Evolutionary conservation across 1,284 basidiomycete species (phyloP), one percentile per base, ranked within the genome.

Genomic region (Cryptococcus sp.): DNA sequence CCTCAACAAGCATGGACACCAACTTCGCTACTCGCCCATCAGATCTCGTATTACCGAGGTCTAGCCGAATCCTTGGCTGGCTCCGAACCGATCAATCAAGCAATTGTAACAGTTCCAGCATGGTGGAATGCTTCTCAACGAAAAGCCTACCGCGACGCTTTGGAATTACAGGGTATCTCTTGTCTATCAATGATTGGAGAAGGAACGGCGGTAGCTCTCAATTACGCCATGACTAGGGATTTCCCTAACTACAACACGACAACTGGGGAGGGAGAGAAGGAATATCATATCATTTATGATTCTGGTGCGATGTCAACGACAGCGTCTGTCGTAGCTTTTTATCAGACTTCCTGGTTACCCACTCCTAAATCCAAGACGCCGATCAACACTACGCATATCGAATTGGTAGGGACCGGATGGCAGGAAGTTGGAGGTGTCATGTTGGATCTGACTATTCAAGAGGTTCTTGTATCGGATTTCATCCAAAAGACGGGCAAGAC

Each of bases 11-110:
- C 55, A 40, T 92, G 86, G 87, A 80, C 81, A 19, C 84, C 87
- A 18, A 92, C 98, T 67, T 94, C 97, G 72, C 83, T 98, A 42
- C 81, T 97, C 37, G 96, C 86, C 4, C 94, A 97, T 86, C 88
- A 98, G 75, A 81, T 98, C 54, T 81, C 86, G 7, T 96, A 98
- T 75, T 83, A 92, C 65, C 88, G 87, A 59, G 82, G 86, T 47
- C 82, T 98, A 21, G 94, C 93, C 1, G 89, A 96, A 71, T 78
- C 79, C 43, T 77, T 85, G 19, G 84, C 86, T 0, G 83, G 72
- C 10, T 56, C 64, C 2, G 91, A 93, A 74, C 80, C 81, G 52
- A 85, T 94, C 40, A 78, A 78, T 37, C 89, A 94, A 62, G 85
- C 85, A 24, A 81, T 96, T 56, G 80, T 96, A 50, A 88, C 89